Evolutionary conservation across 2,329 filamentous ascomycete species (phyloP).

Genomic region (Penicillium sclerotigenum): DNA sequence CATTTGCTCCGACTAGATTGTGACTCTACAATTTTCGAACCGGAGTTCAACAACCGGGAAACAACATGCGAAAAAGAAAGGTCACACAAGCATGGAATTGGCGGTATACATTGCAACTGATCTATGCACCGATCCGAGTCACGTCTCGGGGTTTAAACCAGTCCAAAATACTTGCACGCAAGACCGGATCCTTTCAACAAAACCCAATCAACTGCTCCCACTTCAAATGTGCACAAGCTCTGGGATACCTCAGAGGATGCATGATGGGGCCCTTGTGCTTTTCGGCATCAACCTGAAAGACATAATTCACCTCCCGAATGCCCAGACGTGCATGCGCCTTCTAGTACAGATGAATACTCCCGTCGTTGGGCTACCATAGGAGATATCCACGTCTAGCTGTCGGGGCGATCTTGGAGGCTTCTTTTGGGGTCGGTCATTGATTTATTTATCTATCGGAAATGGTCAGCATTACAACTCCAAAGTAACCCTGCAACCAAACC

Average conservation of each 20-base stretch:
- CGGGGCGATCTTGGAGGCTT: conserved; percentile 18
- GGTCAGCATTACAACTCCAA: too few relatives aligned
- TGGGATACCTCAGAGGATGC: conserved; percentile 31
- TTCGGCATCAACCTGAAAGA: conserved; percentile 38
- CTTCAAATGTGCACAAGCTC: conserved; percentile 14
- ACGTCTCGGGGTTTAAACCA: too few relatives aligned
- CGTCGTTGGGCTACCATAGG: conserved; percentile 42
- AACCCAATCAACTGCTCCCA: background rate
- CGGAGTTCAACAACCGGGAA: background rate
- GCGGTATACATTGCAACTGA: background rate
- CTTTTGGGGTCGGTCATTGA: background rate
- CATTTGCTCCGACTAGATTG: background rate
- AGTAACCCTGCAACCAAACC: too few relatives aligned
- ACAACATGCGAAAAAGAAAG: background rate
- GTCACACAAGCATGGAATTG: background rate
- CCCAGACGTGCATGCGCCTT: conserved; percentile 34
- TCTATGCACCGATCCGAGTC: background rate
- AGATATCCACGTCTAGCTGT: conserved; percentile 42
- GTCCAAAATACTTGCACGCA: background rate
- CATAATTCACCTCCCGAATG: conserved; percentile 39
- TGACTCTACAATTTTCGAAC: background rate
- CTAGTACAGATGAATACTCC: conserved; percentile 47
- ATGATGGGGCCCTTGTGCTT: conserved; percentile 39
- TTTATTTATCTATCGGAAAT: too few relatives aligned
- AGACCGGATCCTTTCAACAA: background rate